phyloP scores from a whole-genome alignment of 2,329 filamentous ascomycete genomes.

The Aspergillus latus region DNA sequence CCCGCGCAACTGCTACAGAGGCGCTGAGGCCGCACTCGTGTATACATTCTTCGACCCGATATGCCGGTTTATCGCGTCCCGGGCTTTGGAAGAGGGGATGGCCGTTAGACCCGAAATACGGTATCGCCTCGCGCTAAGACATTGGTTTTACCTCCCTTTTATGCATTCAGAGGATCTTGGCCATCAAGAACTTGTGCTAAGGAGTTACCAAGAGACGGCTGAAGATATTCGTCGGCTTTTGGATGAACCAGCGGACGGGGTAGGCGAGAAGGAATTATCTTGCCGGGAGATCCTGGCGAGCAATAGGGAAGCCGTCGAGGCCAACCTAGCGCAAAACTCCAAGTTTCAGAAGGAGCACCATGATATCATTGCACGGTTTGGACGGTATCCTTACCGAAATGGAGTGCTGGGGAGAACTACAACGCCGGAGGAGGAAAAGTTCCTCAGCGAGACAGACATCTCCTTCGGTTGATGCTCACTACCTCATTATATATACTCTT shows the following conservation, averaged over 20 bases:
- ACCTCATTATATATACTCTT: not conserved
- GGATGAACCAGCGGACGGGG: not conserved
- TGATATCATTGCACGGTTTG: slow-evolving; percentile 10
- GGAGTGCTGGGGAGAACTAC: not conserved
- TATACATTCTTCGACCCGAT: slow-evolving; percentile 60
- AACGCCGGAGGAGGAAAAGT: slow-evolving; percentile 9
- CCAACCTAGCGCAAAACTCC: not conserved
- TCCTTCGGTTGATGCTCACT: not conserved
- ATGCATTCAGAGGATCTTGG: slow-evolving; percentile 48
- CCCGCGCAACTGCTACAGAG: slow-evolving; percentile 61
- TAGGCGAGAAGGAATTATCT: not conserved
- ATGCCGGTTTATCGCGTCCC: slow-evolving; percentile 45
- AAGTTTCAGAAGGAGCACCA: slow-evolving; percentile 12
- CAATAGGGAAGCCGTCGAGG: slow-evolving; percentile 3
- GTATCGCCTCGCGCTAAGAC: slow-evolving; percentile 41
- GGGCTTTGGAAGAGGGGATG: slow-evolving; percentile 37
- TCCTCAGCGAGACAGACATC: slow-evolving; percentile 4
- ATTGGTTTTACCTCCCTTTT: slow-evolving; percentile 62
- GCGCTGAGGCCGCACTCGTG: slow-evolving; percentile 45
- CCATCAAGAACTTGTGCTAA: slow-evolving; percentile 1
- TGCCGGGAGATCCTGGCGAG: not conserved
- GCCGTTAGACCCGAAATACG: slow-evolving; percentile 32
- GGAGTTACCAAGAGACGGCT: slow-evolving; percentile 3
- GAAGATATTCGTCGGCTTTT: slow-evolving; percentile 7
- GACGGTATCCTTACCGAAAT: slow-evolving; percentile 13